Evolutionary conservation across 2,329 filamentous ascomycete genomes (phyloP).

Genomic region (Beauveria australis): DNA sequence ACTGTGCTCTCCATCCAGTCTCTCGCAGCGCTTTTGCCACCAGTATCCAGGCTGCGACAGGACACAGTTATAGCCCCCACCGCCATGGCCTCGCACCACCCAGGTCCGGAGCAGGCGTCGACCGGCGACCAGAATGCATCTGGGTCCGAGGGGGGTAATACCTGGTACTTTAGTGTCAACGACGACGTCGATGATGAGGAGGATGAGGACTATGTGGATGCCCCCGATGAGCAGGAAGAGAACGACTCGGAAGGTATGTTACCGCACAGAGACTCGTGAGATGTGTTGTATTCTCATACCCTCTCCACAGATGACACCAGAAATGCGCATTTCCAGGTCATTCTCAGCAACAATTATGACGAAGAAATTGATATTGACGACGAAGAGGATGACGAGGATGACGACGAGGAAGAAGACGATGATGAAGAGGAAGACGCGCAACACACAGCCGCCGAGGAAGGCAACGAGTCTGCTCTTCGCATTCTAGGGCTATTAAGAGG

Average conservation of each 20-base stretch:
- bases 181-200: slow-evolving; percentile 14
- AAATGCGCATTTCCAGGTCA: slow-evolving; percentile 17
- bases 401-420: slow-evolving; percentile 19
- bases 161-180: slow-evolving; percentile 8
- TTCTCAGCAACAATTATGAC: slow-evolving; percentile 16
- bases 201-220: slow-evolving; percentile 23
- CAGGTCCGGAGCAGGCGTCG: background rate
- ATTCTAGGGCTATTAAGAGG: slow-evolving; percentile 25
- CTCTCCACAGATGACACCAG: slow-evolving; percentile 12
- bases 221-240: slow-evolving; percentile 18
- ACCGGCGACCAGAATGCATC: background rate
- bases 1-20: background rate
- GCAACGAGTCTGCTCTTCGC: slow-evolving; percentile 8
- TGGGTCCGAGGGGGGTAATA: slow-evolving; percentile 1
- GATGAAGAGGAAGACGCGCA: slow-evolving; percentile 31
- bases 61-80: background rate
- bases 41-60: background rate
- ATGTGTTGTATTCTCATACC: background rate
- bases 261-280: background rate
- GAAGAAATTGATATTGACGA: slow-evolving; percentile 18
- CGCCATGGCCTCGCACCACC: background rate
- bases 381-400: slow-evolving; percentile 20
- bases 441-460: slow-evolving; percentile 12
- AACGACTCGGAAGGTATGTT: slow-evolving; percentile 17
- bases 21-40: background rate